Evolutionary conservation across 306 rosid genomes (phyloP).

Genomic region (Cicer pinnatifidum): DNA sequence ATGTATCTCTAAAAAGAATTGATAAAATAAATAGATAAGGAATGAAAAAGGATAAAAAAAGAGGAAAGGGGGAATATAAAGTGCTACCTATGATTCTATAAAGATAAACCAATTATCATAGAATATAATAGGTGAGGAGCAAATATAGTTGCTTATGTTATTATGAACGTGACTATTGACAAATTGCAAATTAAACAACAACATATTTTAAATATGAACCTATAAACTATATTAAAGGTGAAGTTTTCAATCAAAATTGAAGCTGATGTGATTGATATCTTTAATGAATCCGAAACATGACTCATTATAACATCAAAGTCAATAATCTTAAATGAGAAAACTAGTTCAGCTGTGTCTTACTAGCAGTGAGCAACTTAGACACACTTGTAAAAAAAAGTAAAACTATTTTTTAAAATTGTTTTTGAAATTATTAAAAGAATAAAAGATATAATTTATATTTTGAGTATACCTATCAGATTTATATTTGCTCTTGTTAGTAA

Average conservation of each 20-base stretch:
- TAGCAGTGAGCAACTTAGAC: too few relatives aligned
- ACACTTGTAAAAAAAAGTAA: too few relatives aligned
- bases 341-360: slow-evolving; percentile 32
- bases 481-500: too few relatives aligned
- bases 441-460: too few relatives aligned
- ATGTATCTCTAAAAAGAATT: background rate
- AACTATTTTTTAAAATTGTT: too few relatives aligned
- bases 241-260: slow-evolving; percentile 28
- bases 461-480: too few relatives aligned
- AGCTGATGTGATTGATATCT: slow-evolving; percentile 46
- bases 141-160: slow-evolving; percentile 18
- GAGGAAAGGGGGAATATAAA: slow-evolving; percentile 26
- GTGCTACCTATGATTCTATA: slow-evolving; percentile 40
- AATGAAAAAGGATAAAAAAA: background rate
- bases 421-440: too few relatives aligned
- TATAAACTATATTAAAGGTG: background rate
- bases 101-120: slow-evolving; percentile 40
- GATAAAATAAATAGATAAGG: background rate
- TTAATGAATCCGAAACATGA: slow-evolving; percentile 41
- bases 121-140: slow-evolving; percentile 29
- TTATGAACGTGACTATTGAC: slow-evolving; percentile 40
- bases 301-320: slow-evolving; percentile 31
- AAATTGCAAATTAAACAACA: background rate
- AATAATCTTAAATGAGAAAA: slow-evolving; percentile 17
- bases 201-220: slow-evolving; percentile 26